These are phyloP conservation scores for Rhodotorula mucilaginosa DNA, from an alignment of 1,284 basidiomycete species.

Conservation along the genomic window DNA sequence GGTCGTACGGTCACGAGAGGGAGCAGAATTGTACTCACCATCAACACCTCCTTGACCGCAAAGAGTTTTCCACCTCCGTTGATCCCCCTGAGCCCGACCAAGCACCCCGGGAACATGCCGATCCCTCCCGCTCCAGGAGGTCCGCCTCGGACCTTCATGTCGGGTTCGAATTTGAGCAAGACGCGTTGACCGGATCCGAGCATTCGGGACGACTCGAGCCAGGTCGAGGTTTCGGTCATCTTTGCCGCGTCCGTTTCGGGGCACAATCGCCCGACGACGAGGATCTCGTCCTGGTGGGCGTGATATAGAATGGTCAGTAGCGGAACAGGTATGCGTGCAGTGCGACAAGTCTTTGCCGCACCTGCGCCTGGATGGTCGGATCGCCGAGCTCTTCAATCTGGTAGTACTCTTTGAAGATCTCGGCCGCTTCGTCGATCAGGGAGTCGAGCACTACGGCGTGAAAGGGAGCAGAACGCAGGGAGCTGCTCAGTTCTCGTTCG, in stretches of 20 bases:
- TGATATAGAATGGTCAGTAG: not conserved
- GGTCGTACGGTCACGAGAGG: not conserved
- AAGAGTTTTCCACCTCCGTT: constrained; percentile 90
- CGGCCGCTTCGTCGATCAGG: constrained; percentile 76
- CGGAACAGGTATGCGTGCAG: no score
- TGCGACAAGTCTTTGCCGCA: constrained; percentile 47
- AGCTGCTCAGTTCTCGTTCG: no score
- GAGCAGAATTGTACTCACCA: constrained; percentile 54
- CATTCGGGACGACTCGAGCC: constrained; percentile 76
- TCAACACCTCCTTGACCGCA: constrained; percentile 74
- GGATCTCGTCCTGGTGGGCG: constrained; percentile 63
- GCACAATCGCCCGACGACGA: constrained; percentile 76
- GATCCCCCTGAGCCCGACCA: constrained; percentile 81
- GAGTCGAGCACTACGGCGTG: constrained; percentile 66
- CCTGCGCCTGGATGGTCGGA: constrained; percentile 67
- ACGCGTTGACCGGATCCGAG: constrained; percentile 58
- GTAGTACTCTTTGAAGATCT: constrained; percentile 68
- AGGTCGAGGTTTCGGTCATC: constrained; percentile 68
- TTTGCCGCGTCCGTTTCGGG: constrained; percentile 64
- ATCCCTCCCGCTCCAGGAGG: constrained; percentile 63
- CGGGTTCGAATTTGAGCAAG: constrained; percentile 65
- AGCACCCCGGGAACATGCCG: constrained; percentile 83
- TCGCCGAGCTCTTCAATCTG: constrained; percentile 67
- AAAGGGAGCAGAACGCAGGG: no score
- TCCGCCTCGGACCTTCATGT: constrained; percentile 64